Conservation (phyloP, 768 basidiomycete species). For the Leccinum truebloodii region DNA sequence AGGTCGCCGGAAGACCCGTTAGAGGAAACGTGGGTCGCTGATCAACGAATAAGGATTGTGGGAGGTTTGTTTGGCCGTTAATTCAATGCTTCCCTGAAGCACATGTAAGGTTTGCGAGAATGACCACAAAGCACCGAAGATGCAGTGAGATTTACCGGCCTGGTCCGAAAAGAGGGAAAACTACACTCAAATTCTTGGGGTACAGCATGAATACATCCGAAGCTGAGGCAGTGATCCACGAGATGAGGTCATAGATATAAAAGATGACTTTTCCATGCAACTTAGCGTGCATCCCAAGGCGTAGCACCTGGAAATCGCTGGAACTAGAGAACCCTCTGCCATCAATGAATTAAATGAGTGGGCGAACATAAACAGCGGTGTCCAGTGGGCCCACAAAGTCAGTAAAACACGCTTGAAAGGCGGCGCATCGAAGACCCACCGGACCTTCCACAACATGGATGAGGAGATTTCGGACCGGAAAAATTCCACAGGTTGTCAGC, state of each 20-base stretch:
- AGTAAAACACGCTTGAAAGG: background rate
- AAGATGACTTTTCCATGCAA: background rate
- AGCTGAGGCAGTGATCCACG: background rate
- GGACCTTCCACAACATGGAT: background rate
- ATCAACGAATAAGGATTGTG: conserved; percentile 2
- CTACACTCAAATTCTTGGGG: background rate
- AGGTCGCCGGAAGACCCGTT: background rate
- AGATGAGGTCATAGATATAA: conserved; percentile 1
- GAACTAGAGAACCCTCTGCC: background rate
- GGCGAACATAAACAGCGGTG: background rate
- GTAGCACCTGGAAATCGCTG: background rate
- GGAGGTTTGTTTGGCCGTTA: conserved; percentile 2
- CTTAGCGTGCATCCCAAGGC: background rate
- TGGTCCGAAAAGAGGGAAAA: background rate
- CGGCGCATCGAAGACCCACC: background rate
- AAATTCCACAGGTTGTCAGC: background rate
- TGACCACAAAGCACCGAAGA: background rate
- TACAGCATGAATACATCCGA: background rate
- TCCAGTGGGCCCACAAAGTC: background rate
- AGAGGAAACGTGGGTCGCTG: background rate
- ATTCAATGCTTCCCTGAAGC: background rate
- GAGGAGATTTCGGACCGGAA: background rate
- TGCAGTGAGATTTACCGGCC: background rate
- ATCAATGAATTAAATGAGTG: conserved; percentile 1
- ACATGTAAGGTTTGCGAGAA: background rate